Evolutionary conservation across 805 yeast species (phyloP).

Genomic region (Ogataea pignaliae): DNA sequence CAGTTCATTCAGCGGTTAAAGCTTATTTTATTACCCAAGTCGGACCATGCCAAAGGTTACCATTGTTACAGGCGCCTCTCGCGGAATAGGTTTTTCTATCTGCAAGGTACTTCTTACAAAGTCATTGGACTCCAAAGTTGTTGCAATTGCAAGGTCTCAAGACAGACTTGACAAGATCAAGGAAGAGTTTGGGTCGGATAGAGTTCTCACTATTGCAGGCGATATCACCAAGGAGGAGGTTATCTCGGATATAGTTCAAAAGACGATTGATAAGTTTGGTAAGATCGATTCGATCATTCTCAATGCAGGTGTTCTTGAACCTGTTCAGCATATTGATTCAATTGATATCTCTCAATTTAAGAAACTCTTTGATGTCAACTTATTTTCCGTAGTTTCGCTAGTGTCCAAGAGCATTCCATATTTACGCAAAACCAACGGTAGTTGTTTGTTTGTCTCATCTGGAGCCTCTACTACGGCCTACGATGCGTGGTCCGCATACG

Average conservation of each 20-base stretch:
- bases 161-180: constrained; percentile 35
- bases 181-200: constrained; percentile 39
- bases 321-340: constrained; percentile 54
- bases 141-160: constrained; percentile 71
- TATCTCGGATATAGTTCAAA: constrained; percentile 35
- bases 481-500: constrained; percentile 89
- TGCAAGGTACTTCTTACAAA: constrained; percentile 45
- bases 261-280: constrained; percentile 49
- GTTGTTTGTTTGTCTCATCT: constrained; percentile 75
- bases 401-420: constrained; percentile 53
- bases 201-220: constrained; percentile 50
- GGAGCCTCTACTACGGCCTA: constrained; percentile 72
- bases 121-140: constrained; percentile 38
- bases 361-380: constrained; percentile 64
- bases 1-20: background rate
- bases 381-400: constrained; percentile 67
- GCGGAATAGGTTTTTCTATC: constrained; percentile 81
- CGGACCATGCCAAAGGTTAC: constrained; percentile 26
- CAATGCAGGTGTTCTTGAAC: constrained; percentile 82
- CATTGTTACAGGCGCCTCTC: constrained; percentile 60
- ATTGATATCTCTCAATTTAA: constrained; percentile 59
- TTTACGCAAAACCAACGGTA: constrained; percentile 53
- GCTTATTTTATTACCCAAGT: too few species aligned
- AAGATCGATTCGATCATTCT: constrained; percentile 60
- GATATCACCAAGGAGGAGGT: constrained; percentile 50